Conservation (phyloP, 2,329 filamentous ascomycete species). For the Fusarium xylarioides region DNA sequence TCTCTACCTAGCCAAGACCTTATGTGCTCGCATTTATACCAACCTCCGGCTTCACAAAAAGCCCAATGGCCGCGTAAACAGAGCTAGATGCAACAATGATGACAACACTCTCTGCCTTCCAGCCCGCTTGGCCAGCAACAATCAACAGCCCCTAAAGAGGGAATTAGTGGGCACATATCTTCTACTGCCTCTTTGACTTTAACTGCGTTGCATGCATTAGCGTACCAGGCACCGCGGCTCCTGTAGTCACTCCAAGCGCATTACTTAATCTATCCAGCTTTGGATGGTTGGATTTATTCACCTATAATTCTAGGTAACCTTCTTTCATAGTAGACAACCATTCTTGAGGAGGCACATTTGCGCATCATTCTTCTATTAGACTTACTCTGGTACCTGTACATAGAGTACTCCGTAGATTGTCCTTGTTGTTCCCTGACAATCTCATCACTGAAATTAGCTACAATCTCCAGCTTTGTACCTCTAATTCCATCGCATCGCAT, state of each 20-base stretch:
- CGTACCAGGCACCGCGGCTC: conserved; percentile 19
- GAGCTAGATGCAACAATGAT: conserved; percentile 4
- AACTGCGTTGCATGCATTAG: conserved; percentile 24
- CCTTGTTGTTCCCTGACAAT: not conserved
- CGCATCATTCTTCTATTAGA: not conserved
- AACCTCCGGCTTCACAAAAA: not conserved
- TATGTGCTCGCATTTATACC: not conserved
- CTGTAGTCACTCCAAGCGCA: conserved; percentile 1
- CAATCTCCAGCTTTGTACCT: conserved; percentile 9
- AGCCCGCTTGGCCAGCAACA: conserved; percentile 26
- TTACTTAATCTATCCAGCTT: not conserved
- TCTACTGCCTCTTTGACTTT: conserved; percentile 3
- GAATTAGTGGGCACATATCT: not conserved
- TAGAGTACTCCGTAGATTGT: not conserved
- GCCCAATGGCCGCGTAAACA: conserved; percentile 20
- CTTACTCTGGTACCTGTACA: not conserved
- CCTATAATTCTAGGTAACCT: not conserved
- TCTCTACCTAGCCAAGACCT: conserved; percentile 6
- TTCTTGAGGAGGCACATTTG: not conserved
- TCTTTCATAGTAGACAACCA: not conserved
- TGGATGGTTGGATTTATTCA: not conserved
- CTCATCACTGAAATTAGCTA: conserved; percentile 20
- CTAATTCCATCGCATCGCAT: conserved; percentile 37
- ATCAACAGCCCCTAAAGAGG: not conserved
- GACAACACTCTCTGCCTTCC: conserved; percentile 15